Evolutionary conservation across 1,284 basidiomycete genomes (phyloP).

Genomic region (Ustilago trichophora): DNA sequence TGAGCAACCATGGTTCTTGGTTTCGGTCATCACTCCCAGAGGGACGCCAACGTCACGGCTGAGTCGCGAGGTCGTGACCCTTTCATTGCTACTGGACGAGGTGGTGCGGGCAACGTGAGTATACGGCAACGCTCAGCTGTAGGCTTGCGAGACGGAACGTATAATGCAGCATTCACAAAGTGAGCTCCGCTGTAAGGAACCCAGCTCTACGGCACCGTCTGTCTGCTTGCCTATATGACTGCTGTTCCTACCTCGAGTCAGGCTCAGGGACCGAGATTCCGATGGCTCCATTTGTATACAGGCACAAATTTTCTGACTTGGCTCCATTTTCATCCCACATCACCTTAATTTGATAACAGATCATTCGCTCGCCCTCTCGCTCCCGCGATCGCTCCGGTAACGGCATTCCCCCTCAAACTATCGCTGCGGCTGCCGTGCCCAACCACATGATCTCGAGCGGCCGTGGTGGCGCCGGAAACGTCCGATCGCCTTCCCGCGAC

Average conservation of each 20-base stretch:
- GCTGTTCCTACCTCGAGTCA: too few relatives aligned
- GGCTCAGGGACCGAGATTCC: background rate
- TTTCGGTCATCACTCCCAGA: constrained; percentile 48
- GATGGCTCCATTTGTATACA: too few relatives aligned
- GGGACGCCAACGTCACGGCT: constrained; percentile 17
- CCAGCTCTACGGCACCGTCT: too few relatives aligned
- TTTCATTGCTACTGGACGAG: constrained; percentile 57
- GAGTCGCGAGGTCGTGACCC: constrained; percentile 55
- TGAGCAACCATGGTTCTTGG: constrained; percentile 40
- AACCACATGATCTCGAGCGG: constrained; percentile 71
- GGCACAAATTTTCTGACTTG: too few relatives aligned
- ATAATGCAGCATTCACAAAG: too few relatives aligned
- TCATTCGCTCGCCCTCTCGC: constrained; percentile 49
- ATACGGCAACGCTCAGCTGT: background rate
- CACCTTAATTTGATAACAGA: too few relatives aligned
- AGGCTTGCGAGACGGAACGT: background rate
- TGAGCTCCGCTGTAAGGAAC: too few relatives aligned
- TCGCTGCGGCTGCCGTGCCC: constrained; percentile 29
- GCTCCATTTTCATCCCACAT: too few relatives aligned
- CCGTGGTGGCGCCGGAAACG: constrained; percentile 80
- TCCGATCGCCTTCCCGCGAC: constrained; percentile 76
- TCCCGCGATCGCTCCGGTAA: constrained; percentile 45
- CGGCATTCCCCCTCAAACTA: constrained; percentile 16
- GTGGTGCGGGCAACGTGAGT: constrained; percentile 62
- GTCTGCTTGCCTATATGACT: too few relatives aligned